A percentile compares a stretch with the other conserved stretches of the same genome.
These are phyloP conservation scores for Metschnikowia chrysomelidarum DNA, from an alignment of 805 yeast genomes.

Conservation along the genomic window DNA sequence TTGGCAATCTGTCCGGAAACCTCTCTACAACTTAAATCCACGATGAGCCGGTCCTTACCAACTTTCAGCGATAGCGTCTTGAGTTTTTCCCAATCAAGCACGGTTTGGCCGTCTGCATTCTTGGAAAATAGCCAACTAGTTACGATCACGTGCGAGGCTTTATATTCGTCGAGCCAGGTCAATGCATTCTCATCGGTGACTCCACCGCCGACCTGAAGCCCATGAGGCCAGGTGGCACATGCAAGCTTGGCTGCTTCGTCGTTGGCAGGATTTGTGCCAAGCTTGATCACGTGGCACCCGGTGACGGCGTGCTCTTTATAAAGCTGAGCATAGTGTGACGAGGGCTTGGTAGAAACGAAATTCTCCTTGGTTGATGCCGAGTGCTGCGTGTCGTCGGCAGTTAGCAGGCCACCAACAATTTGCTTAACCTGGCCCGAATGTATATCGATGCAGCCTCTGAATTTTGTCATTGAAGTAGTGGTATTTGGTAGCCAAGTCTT, in stretches of 20 bases:
- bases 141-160: conserved; percentile 86
- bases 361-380: conserved; percentile 45
- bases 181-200: conserved; percentile 71
- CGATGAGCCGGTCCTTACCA: conserved; percentile 68
- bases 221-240: conserved; percentile 65
- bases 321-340: conserved; percentile 71
- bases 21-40: conserved; percentile 83
- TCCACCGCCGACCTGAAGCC: conserved; percentile 91
- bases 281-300: conserved; percentile 92
- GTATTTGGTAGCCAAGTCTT: not conserved
- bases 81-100: conserved; percentile 50
- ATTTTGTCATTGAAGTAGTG: conserved; percentile 62
- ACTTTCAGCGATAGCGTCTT: conserved; percentile 48
- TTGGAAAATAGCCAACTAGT: conserved; percentile 88
- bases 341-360: conserved; percentile 71
- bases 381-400: conserved; percentile 47
- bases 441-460: conserved; percentile 92
- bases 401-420: conserved; percentile 90
- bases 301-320: conserved; percentile 56
- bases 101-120: conserved; percentile 40
- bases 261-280: conserved; percentile 74
- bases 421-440: conserved; percentile 96
- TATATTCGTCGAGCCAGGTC: conserved; percentile 64
- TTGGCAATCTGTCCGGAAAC: conserved; percentile 22
- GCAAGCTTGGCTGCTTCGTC: conserved; percentile 83